These are phyloP conservation scores for Geotrichum siamense DNA, from an alignment of 1,139 yeast species.

Conservation along the genomic window DNA sequence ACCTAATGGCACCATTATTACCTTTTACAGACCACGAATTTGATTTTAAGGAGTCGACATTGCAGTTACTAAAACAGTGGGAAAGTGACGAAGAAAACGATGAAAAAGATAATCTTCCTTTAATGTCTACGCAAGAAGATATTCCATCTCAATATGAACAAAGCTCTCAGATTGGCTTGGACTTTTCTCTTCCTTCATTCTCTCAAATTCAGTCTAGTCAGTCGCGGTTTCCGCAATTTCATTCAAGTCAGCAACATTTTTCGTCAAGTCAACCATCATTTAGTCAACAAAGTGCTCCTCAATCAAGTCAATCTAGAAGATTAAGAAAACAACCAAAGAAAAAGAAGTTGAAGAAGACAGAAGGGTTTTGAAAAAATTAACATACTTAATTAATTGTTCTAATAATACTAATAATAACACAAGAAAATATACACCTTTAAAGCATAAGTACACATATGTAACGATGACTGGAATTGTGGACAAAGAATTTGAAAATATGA, in stretches of 20 bases:
- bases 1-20: neutral
- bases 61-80: too few relatives aligned
- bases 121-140: neutral
- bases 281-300: neutral
- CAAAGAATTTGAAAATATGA: too few relatives aligned
- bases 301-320: neutral
- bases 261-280: neutral
- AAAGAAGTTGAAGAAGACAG: too few relatives aligned
- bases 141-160: neutral
- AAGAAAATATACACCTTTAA: too few relatives aligned
- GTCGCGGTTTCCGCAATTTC: neutral
- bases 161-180: neutral
- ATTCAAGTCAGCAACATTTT: neutral
- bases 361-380: too few relatives aligned
- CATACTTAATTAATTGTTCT: too few relatives aligned
- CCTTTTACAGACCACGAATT: neutral
- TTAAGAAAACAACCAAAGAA: neutral
- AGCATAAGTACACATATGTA: too few relatives aligned
- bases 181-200: neutral
- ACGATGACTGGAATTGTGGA: too few relatives aligned
- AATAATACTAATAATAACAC: too few relatives aligned
- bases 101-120: neutral
- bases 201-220: neutral
- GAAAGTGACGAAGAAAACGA: neutral
- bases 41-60: neutral